Percentiles rank a stretch among this genome's conserved stretches.
Conservation (phyloP, 805 yeast species). For the Priceomyces haplophilus region DNA sequence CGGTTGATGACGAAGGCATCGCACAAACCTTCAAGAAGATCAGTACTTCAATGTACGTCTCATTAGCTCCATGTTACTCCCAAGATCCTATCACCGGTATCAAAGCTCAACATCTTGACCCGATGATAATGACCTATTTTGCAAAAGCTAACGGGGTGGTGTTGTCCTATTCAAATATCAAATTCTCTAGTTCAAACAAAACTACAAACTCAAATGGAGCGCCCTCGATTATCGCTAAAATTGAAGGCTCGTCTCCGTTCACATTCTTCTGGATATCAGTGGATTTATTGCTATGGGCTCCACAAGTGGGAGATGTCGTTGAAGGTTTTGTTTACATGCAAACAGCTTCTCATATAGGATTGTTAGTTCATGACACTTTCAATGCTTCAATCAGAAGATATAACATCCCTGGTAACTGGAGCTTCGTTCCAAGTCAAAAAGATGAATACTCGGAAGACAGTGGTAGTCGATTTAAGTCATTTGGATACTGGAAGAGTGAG, state of each 20-base stretch:
- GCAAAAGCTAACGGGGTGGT: constrained; percentile 77
- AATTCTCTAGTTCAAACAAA: constrained; percentile 43
- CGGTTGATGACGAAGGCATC: constrained; percentile 41
- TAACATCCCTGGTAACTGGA: constrained; percentile 85
- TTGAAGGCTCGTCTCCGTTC: constrained; percentile 81
- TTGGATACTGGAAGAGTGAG: constrained; percentile 88
- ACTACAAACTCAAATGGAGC: constrained; percentile 38
- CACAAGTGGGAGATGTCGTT: constrained; percentile 78
- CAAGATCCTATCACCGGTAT: constrained; percentile 74
- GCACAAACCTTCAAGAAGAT: constrained; percentile 70
- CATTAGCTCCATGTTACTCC: constrained; percentile 81
- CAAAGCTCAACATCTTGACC: constrained; percentile 84
- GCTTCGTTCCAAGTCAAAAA: constrained; percentile 73
- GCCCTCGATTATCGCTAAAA: constrained; percentile 53
- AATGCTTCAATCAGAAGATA: constrained; percentile 87
- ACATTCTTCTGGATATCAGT: constrained; percentile 83
- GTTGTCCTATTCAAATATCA: constrained; percentile 69
- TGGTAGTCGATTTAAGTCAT: constrained; percentile 43
- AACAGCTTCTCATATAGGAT: constrained; percentile 91
- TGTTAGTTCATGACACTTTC: constrained; percentile 87
- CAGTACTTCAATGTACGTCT: constrained; percentile 65
- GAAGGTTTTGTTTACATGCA: constrained; percentile 91
- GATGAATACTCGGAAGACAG: constrained; percentile 46
- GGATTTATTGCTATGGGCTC: constrained; percentile 85
- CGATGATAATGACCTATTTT: constrained; percentile 80